These are phyloP conservation scores for Eruca vesicaria DNA, from an alignment of 441 rosid species.

Conservation along the genomic window DNA sequence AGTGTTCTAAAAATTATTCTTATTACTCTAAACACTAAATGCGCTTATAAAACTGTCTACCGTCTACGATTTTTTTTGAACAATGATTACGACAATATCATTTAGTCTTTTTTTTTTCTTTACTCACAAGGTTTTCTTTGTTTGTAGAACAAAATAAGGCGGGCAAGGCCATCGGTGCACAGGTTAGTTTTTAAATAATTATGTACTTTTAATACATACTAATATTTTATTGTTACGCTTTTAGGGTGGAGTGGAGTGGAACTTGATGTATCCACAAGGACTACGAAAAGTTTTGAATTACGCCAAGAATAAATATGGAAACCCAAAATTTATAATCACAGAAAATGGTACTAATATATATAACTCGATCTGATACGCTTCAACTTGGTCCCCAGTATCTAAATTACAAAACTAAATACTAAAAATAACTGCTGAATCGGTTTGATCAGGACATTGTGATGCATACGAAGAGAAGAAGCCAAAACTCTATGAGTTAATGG, in stretches of 20 bases:
- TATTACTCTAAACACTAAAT: neutral
- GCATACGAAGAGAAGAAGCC: conserved; percentile 17
- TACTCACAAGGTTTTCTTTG: neutral
- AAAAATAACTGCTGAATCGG: neutral
- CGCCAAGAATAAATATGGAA: conserved; percentile 28
- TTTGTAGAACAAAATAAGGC: conserved; percentile 18
- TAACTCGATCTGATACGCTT: neutral
- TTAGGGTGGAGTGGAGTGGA: conserved; percentile 30
- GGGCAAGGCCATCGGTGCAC: conserved; percentile 23
- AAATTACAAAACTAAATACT: neutral
- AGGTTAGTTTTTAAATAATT: neutral
- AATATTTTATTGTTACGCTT: neutral
- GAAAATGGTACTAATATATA: conserved; percentile 28
- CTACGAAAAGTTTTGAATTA: conserved; percentile 22
- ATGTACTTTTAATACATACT: neutral
- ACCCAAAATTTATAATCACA: conserved; percentile 26
- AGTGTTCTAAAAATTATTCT: neutral
- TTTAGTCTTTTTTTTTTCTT: neutral
- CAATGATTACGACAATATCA: neutral
- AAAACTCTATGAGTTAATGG: conserved; percentile 25
- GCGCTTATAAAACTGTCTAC: neutral
- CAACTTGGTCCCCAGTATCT: neutral
- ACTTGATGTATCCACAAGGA: conserved; percentile 30
- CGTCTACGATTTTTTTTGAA: neutral
- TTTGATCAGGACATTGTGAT: conserved; percentile 30